A percentile compares a stretch with the other conserved stretches of the same genome.
Evolutionary conservation across 2,329 filamentous ascomycete genomes (phyloP).

Genomic region (Helotiales sp.): DNA sequence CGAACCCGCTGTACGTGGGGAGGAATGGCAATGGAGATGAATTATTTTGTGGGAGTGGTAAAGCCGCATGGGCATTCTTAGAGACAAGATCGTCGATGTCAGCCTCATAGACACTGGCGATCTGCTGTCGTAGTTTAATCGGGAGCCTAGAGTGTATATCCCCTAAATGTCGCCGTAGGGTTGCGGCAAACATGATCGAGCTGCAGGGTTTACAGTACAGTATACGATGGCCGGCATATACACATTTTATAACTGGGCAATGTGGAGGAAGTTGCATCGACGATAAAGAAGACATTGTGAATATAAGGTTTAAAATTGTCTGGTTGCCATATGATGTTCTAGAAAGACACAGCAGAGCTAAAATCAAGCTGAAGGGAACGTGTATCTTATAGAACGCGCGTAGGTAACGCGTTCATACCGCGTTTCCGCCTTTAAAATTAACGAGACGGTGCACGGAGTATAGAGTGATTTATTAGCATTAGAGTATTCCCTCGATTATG

Average conservation of each 20-base stretch:
- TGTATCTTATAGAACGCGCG: not conserved
- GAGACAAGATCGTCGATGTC: not conserved
- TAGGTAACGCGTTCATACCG: not conserved
- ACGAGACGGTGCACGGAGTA: not conserved
- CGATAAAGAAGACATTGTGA: not conserved
- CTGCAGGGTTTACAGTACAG: not conserved
- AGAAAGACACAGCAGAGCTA: not conserved
- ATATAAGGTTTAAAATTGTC: not conserved
- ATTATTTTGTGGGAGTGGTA: not conserved
- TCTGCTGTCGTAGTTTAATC: not conserved
- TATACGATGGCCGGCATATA: not conserved
- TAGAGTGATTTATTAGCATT: not conserved
- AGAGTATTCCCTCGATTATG: not conserved
- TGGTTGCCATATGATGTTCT: not conserved
- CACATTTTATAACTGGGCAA: not conserved
- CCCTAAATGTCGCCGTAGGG: not conserved
- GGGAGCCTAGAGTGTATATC: not conserved
- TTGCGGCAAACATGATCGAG: not conserved
- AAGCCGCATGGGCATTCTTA: not conserved
- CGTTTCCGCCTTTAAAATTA: conserved; percentile 1
- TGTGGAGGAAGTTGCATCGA: not conserved
- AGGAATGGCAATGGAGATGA: not conserved
- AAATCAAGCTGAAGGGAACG: not conserved
- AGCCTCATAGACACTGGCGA: not conserved
- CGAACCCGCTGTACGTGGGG: not conserved